These are phyloP conservation scores for Thamnidium elegans DNA, from an alignment of 192 early-diverging fungal genomes.

Conservation along the genomic window DNA sequence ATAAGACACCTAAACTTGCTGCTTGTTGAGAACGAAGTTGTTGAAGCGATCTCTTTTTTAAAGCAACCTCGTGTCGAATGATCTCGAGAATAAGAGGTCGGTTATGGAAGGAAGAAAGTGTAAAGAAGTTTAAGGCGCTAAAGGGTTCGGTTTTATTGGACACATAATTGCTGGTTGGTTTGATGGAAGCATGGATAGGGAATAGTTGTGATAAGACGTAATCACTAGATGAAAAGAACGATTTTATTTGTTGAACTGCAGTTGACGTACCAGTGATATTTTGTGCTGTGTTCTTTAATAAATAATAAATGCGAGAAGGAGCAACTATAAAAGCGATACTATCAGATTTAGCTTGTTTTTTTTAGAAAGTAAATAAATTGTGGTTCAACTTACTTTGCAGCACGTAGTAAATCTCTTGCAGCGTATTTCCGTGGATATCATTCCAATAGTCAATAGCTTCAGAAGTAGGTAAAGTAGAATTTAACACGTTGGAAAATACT, in stretches of 20 bases:
- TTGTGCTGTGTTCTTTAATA: slow-evolving; percentile 8
- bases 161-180: neutral
- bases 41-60: slow-evolving; percentile 48
- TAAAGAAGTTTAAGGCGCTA: slow-evolving; percentile 36
- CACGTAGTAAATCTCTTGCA: slow-evolving; percentile 41
- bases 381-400: slow-evolving; percentile 44
- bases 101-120: slow-evolving; percentile 10
- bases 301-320: slow-evolving; percentile 7
- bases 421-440: slow-evolving; percentile 41
- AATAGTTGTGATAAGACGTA: slow-evolving; percentile 8
- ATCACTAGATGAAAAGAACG: neutral
- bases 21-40: slow-evolving; percentile 56
- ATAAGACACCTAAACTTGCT: slow-evolving; percentile 60
- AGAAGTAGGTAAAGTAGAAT: slow-evolving; percentile 56
- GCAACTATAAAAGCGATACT: slow-evolving; percentile 23
- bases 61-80: slow-evolving; percentile 58
- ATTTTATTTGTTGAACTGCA: neutral
- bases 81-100: slow-evolving; percentile 41
- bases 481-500: slow-evolving; percentile 53
- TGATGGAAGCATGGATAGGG: slow-evolving; percentile 28
- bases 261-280: neutral
- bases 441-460: slow-evolving; percentile 69
- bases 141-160: slow-evolving; percentile 17
- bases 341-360: neutral
- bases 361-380: neutral